These are phyloP conservation scores for Rosa rugosa DNA, from an alignment of 306 rosid species.

Conservation along the genomic window DNA sequence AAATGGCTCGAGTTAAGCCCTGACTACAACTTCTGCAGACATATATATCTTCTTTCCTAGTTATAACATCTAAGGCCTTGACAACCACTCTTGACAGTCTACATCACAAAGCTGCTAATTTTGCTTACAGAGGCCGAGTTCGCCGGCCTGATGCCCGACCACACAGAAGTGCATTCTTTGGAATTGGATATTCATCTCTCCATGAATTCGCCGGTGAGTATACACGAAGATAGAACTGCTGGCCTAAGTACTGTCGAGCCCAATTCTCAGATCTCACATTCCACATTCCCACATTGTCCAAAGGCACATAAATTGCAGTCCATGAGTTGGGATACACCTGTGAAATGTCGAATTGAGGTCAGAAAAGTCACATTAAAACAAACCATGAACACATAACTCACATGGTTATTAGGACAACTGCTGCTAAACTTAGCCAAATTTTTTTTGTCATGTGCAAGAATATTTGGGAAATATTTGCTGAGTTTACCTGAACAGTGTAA, in stretches of 20 bases:
- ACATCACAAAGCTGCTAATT: not conserved
- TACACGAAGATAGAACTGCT: slow-evolving; percentile 78
- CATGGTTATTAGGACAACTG: not conserved
- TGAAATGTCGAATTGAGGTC: not conserved
- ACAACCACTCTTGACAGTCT: slow-evolving; percentile 23
- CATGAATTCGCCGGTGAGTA: slow-evolving; percentile 71
- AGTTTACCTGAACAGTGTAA: slow-evolving; percentile 71
- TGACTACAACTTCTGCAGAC: slow-evolving; percentile 2
- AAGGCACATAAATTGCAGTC: slow-evolving; percentile 80
- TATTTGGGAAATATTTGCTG: not conserved
- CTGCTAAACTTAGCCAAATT: not conserved
- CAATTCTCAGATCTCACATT: slow-evolving; percentile 81
- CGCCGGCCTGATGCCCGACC: slow-evolving; percentile 59
- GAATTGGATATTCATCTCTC: slow-evolving; percentile 84
- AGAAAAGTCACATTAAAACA: not conserved
- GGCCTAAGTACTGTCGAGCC: slow-evolving; percentile 78
- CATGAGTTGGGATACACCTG: slow-evolving; percentile 87
- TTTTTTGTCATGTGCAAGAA: not conserved
- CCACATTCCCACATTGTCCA: slow-evolving; percentile 97
- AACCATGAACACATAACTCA: not conserved
- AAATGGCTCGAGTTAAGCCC: slow-evolving; percentile 34
- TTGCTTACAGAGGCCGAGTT: slow-evolving; percentile 27
- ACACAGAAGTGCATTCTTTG: slow-evolving; percentile 64
- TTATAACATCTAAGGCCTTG: slow-evolving; percentile 11
- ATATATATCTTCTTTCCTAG: not conserved